Conservation (phyloP, 169 alveolate genomes). For the Plasmodium inui region DNA sequence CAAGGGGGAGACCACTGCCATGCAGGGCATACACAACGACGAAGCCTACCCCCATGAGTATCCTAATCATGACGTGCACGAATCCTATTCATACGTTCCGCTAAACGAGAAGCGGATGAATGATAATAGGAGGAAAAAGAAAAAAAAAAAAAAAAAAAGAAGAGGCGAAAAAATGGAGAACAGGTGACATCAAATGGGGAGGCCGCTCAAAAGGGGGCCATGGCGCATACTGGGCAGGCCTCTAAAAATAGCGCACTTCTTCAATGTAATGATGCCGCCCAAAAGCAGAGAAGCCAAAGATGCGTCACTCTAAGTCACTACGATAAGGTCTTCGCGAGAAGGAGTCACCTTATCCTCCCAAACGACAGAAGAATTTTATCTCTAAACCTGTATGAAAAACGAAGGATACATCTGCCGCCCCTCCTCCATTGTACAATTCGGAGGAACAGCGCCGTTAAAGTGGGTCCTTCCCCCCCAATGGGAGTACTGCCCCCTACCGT, state of each 20-base stretch:
- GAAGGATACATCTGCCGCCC: not conserved
- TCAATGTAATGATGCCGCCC: not conserved
- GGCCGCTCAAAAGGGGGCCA: not conserved
- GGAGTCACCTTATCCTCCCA: not conserved
- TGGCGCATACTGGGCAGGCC: not conserved
- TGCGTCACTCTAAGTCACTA: not conserved
- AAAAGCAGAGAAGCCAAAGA: not conserved
- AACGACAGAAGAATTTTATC: not conserved
- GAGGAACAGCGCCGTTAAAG: not conserved
- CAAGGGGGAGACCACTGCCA: not conserved
- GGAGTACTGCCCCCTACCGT: not conserved
- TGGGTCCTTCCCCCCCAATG: not conserved
- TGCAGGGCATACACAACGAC: not conserved
- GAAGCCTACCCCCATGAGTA: not conserved
- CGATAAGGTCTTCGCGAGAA: not conserved
- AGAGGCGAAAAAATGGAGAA: not conserved
- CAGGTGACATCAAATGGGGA: not conserved
- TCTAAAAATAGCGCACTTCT: too few species aligned
- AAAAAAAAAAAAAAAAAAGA: not conserved
- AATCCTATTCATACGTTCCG: not conserved
- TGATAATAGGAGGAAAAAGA: not conserved
- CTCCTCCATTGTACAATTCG: not conserved
- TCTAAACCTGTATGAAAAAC: not conserved
- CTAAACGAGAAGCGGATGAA: not conserved
- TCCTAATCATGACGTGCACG: not conserved